Percentiles rank a stretch among this genome's conserved stretches.
phyloP scores from a whole-genome alignment of 345 rosid genomes.

The Brassica incana region DNA sequence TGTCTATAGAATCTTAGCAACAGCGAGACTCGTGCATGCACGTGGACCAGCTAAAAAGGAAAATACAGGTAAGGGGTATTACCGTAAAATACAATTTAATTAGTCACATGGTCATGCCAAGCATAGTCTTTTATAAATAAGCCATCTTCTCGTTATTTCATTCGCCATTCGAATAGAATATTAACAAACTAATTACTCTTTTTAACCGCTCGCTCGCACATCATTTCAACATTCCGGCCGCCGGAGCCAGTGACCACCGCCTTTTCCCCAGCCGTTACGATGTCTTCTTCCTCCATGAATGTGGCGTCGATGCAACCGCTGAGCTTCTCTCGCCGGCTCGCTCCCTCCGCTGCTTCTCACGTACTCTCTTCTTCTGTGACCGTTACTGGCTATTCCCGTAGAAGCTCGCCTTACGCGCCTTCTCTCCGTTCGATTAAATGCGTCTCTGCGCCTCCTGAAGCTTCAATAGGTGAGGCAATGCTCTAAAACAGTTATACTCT shows the following conservation, averaged over 20 bases:
- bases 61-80: slow-evolving; percentile 32
- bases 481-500: background rate
- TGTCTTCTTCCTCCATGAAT: slow-evolving; percentile 27
- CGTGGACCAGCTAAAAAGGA: background rate
- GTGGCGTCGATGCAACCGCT: slow-evolving; percentile 39
- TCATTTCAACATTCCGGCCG: slow-evolving; percentile 12
- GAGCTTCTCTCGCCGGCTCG: slow-evolving; percentile 34
- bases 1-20: background rate
- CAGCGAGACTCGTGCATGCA: background rate
- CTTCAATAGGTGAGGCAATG: slow-evolving; percentile 43
- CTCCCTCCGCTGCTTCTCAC: slow-evolving; percentile 17
- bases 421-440: slow-evolving; percentile 43
- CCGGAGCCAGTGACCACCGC: background rate
- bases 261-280: background rate
- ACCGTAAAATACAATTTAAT: background rate
- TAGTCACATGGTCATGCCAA: slow-evolving; percentile 23
- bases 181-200: background rate
- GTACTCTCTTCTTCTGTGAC: slow-evolving; percentile 27
- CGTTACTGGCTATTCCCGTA: slow-evolving; percentile 28
- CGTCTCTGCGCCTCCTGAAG: slow-evolving; percentile 33
- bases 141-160: background rate
- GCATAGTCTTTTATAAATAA: slow-evolving; percentile 17
- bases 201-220: slow-evolving; percentile 26
- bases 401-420: slow-evolving; percentile 26
- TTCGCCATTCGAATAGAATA: slow-evolving; percentile 1